Evolutionary conservation across 2,329 filamentous ascomycete genomes (phyloP), one percentile per base, ranked within the genome.

Genomic region (Septoria petroselini): DNA sequence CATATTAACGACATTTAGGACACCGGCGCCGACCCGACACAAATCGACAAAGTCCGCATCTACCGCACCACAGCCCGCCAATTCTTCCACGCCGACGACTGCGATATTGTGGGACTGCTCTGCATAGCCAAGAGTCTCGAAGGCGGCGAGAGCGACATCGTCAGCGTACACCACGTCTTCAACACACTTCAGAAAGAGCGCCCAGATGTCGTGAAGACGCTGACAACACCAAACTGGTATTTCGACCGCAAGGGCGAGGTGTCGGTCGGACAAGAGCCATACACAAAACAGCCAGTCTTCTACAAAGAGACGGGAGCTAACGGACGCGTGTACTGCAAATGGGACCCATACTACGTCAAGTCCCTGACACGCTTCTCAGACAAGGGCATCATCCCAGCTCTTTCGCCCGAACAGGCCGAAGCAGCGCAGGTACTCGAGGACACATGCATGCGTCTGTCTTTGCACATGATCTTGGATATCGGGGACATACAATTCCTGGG

Each of bases 161-260:
- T 86, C 43, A 87, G 83, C 53, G 79, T 83, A 14, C 89, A 95
- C 68, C 74, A 83, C 59, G 86, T 94, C 31, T 95, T 86, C 81
- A 95, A 95, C 70, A 78, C 78, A 30, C 76, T 95, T 29, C 86
- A 89, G 65, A 70, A 69, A 31, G 82, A 91, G 65, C 77, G 87
- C 18, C 88, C 88, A 0, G 88, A 91, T 62, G 84, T 94, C 1
- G 84, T 88, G 0, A 81, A 86, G 67, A 77, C 83, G 4, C 74
- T 95, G 45, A 85, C 86, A 1, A 72, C 84, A 66, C 88, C 89
- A 0, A 81, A 89, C 57, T 95, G 89, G 89, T 93, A 94, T 73
- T 91, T 94, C 68, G 89, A 95, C 70, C 84, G 89, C 47, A 95
- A 95, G 73, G 89, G 89, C 8, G 89, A 95, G 73, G 82, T 80